Conservation (phyloP, 2,329 filamentous ascomycete species). For the Calycina marina region DNA sequence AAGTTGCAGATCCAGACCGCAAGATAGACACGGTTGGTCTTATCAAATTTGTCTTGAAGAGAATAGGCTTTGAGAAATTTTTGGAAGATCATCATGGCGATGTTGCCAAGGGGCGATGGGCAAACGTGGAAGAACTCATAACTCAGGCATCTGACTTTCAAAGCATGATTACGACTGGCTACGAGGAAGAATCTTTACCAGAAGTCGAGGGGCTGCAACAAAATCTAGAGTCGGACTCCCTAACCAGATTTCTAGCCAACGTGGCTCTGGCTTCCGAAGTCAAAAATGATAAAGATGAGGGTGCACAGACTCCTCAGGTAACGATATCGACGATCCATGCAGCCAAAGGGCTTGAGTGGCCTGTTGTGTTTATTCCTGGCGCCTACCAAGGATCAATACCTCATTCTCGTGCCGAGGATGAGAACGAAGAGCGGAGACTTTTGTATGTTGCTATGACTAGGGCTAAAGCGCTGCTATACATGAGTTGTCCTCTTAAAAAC, state of each 20-base stretch:
- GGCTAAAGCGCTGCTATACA: slow-evolving; percentile 71
- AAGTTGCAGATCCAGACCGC: slow-evolving; percentile 25
- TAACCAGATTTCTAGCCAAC: slow-evolving; percentile 78
- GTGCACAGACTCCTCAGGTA: slow-evolving; percentile 46
- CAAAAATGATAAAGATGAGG: slow-evolving; percentile 45
- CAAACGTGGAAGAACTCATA: slow-evolving; percentile 81
- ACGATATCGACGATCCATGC: slow-evolving; percentile 95
- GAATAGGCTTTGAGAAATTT: slow-evolving; percentile 60
- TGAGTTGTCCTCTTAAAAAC: slow-evolving; percentile 64
- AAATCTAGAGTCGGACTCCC: slow-evolving; percentile 42
- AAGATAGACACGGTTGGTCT: slow-evolving; percentile 20
- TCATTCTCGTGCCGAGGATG: slow-evolving; percentile 72
- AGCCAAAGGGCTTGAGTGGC: slow-evolving; percentile 93
- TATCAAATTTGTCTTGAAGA: slow-evolving; percentile 42
- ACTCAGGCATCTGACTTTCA: slow-evolving; percentile 61
- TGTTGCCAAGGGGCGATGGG: slow-evolving; percentile 67
- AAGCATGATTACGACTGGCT: slow-evolving; percentile 14
- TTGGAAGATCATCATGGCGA: slow-evolving; percentile 57
- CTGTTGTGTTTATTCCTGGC: slow-evolving; percentile 81
- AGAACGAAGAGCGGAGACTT: slow-evolving; percentile 73
- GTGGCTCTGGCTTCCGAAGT: slow-evolving; percentile 73
- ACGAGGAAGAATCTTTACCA: slow-evolving; percentile 42
- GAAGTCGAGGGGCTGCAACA: slow-evolving; percentile 60
- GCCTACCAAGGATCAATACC: slow-evolving; percentile 85
- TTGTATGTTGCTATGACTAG: slow-evolving; percentile 96